Percentiles rank a stretch among this genome's conserved stretches.
Evolutionary conservation across 495 filamentous ascomycete species (phyloP).

Genomic region (Aspergillus steynii): DNA sequence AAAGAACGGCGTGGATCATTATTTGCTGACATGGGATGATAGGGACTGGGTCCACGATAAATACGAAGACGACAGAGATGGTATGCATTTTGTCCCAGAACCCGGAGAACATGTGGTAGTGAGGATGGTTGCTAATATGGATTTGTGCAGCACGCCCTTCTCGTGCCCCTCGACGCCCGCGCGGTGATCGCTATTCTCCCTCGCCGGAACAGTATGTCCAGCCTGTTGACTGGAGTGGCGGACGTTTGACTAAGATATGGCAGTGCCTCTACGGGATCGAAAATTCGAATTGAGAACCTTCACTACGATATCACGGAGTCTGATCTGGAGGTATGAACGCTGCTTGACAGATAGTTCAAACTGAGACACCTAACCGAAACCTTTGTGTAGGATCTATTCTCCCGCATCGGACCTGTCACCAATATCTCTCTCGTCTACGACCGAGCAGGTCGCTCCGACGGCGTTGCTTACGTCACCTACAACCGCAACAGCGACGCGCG

Average conservation of each 20-base stretch:
- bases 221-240: constrained; percentile 12
- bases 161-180: constrained; percentile 40
- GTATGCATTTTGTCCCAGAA: constrained; percentile 33
- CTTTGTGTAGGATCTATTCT: constrained; percentile 71
- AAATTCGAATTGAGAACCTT: constrained; percentile 84
- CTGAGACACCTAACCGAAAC: background rate
- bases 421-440: constrained; percentile 80
- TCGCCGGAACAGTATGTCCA: constrained; percentile 52
- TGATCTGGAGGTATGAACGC: constrained; percentile 70
- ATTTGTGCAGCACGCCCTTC: constrained; percentile 37
- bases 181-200: constrained; percentile 44
- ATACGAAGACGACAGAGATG: constrained; percentile 66
- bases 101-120: constrained; percentile 7
- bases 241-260: constrained; percentile 11
- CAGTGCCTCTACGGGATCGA: constrained; percentile 57
- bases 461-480: constrained; percentile 84
- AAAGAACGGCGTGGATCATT: constrained; percentile 14
- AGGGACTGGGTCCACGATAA: constrained; percentile 94
- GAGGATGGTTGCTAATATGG: constrained; percentile 8
- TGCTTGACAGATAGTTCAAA: constrained; percentile 2
- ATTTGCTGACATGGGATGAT: background rate
- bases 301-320: constrained; percentile 91
- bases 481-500: constrained; percentile 65
- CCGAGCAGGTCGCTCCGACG: constrained; percentile 86
- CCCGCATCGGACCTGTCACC: constrained; percentile 69